Conservation (phyloP, 164 flowering plant species). For the Pachysandra terminalis region DNA sequence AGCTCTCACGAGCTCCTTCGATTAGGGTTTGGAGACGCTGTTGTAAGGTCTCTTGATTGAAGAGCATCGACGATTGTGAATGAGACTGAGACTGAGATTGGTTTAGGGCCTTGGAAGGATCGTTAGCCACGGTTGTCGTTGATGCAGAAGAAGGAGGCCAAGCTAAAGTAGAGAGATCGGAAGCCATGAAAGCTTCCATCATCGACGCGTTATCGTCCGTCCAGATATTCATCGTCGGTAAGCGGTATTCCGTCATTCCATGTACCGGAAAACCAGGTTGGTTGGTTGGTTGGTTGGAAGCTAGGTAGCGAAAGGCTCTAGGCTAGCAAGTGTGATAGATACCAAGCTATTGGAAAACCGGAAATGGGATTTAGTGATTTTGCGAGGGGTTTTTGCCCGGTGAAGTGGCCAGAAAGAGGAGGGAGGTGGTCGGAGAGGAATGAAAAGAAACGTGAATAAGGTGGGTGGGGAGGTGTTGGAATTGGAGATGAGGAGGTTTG, state of each 20-base stretch:
- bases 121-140: constrained; percentile 16
- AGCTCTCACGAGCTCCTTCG: too few species aligned
- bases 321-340: neutral
- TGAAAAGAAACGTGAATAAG: neutral
- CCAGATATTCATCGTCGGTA: constrained; percentile 67
- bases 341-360: neutral
- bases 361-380: neutral
- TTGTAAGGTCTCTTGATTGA: too few species aligned
- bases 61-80: constrained; percentile 12
- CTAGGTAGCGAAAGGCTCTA: neutral
- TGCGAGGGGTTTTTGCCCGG: neutral
- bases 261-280: neutral
- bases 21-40: too few species aligned
- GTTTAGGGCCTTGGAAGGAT: neutral
- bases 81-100: constrained; percentile 14
- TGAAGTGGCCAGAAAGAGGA: neutral
- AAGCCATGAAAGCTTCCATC: constrained; percentile 75
- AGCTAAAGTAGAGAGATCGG: constrained; percentile 46
- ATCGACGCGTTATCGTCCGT: constrained; percentile 67
- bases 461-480: too few species aligned
- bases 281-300: too few species aligned
- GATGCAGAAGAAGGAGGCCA: constrained; percentile 47
- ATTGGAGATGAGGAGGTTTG: neutral
- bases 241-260: constrained; percentile 38
- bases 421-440: neutral